Percentiles rank a stretch among this genome's conserved stretches.
Conservation (phyloP, 2,329 filamentous ascomycete genomes). For the Dichotomopilus funicola region DNA sequence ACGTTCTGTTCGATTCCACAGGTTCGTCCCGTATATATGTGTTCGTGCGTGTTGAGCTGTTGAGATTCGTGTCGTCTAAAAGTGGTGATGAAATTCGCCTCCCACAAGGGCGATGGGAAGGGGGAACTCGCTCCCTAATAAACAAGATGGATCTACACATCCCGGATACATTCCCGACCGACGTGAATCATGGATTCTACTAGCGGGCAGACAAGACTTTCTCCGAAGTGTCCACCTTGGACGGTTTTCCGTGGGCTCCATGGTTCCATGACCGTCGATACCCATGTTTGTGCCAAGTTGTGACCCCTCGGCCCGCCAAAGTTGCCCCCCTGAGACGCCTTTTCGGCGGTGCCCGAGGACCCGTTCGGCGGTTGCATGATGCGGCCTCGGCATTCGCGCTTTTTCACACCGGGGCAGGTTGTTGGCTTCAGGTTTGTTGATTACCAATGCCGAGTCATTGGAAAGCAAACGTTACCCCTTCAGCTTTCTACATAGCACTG, state of each 20-base stretch:
- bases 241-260: not conserved
- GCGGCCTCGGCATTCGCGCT: slow-evolving; percentile 14
- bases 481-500: no score
- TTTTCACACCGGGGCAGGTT: not conserved
- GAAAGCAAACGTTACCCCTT: no score
- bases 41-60: no score
- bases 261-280: not conserved
- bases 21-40: not conserved
- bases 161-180: not conserved
- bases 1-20: not conserved
- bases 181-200: not conserved
- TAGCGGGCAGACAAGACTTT: not conserved
- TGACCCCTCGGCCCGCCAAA: not conserved
- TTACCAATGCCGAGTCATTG: not conserved
- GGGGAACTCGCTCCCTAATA: not conserved
- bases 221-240: not conserved
- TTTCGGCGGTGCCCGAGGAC: not conserved
- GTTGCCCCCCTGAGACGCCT: not conserved
- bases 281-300: not conserved
- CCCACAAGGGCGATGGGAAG: not conserved
- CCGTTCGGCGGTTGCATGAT: not conserved
- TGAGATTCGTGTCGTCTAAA: not conserved
- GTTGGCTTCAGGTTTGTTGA: not conserved
- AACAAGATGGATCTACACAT: slow-evolving; percentile 4
- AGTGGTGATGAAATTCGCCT: slow-evolving; percentile 7